Evolutionary conservation across 495 filamentous ascomycete genomes (phyloP), one percentile per base, ranked within the genome.

Genomic region (Cercophora scortea): DNA sequence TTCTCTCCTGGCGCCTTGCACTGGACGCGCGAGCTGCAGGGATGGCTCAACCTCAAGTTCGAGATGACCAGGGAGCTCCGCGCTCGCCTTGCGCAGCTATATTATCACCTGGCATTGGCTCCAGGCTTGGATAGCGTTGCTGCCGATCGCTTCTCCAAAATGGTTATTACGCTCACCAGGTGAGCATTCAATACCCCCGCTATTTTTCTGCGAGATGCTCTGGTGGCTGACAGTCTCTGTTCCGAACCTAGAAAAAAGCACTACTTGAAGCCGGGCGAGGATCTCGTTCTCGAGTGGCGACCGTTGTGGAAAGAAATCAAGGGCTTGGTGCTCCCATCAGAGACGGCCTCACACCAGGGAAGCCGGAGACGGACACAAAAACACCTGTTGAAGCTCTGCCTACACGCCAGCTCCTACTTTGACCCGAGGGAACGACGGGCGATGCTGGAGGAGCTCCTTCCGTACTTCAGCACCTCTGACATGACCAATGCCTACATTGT

Each of bases 41-140:
- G 87, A 71, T 99, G 93, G 94, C 76, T 99, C 19, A 85, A 85
- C 8, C 79, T 97, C 63, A 99, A 99, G 72, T 99, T 96, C 64
- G 94, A 97, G 70, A 87, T 93, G 52, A 88, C 90, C 42, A 79
- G 85, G 50, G 83, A 82, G 54, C 83, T 92, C 42, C 78, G 93
- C 46, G 81, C 90, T 51, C 88, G 82, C 65, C 83, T 99, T 18
- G 86, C 90, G 15, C 88, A 81, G 62, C 74, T 99, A 16, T 99
- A 96, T 69, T 99, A 94, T 72, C 90, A 96, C 72, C 84, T 99
- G 34, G 78, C 89, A 6, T 78, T 99, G 43, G 90, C 93, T 33
- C 91, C 92, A 1, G 93, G 94, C 5, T 74, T 99, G 47, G 94
- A 97, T 61, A 76, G 77, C 44, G 74, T 72, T 55, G 85, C 89